phyloP scores from a whole-genome alignment of 768 basidiomycete genomes.

The Hemileccinum impolitum region DNA sequence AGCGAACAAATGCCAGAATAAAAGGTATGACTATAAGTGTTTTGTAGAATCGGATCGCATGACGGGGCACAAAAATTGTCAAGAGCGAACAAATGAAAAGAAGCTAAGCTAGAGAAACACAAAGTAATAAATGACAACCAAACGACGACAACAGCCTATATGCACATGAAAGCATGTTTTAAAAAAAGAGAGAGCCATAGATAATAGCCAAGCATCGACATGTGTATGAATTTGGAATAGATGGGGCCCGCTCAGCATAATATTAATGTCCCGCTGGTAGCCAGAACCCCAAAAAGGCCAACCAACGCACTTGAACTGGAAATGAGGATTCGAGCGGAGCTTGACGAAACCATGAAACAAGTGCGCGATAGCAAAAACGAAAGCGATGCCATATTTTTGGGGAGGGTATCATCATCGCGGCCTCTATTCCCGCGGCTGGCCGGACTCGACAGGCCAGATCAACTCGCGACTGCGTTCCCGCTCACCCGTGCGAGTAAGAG shows the following conservation, averaged over 20 bases:
- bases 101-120: slow-evolving; percentile 13
- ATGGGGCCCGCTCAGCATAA: slow-evolving; percentile 20
- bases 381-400: slow-evolving; percentile 26
- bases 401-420: slow-evolving; percentile 12
- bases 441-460: slow-evolving; percentile 30
- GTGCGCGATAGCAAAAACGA: slow-evolving; percentile 28
- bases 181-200: slow-evolving; percentile 20
- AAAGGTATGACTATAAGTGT: slow-evolving; percentile 15
- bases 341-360: slow-evolving; percentile 18
- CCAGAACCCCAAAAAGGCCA: slow-evolving; percentile 8
- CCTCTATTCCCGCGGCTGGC: slow-evolving; percentile 26
- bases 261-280: slow-evolving; percentile 24
- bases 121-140: slow-evolving; percentile 26
- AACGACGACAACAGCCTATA: slow-evolving; percentile 22
- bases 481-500: slow-evolving; percentile 23
- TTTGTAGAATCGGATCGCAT: slow-evolving; percentile 15
- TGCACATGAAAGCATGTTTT: slow-evolving; percentile 29
- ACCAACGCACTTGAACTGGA: slow-evolving; percentile 10
- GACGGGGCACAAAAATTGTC: slow-evolving; percentile 11
- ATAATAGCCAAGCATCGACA: slow-evolving; percentile 27
- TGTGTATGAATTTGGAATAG: slow-evolving; percentile 16
- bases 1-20: slow-evolving; percentile 22
- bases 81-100: slow-evolving; percentile 2
- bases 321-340: slow-evolving; percentile 22
- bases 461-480: slow-evolving; percentile 29